Evolutionary conservation across 2,329 filamentous ascomycete species (phyloP).

Genomic region (Hypoxylon sp.): DNA sequence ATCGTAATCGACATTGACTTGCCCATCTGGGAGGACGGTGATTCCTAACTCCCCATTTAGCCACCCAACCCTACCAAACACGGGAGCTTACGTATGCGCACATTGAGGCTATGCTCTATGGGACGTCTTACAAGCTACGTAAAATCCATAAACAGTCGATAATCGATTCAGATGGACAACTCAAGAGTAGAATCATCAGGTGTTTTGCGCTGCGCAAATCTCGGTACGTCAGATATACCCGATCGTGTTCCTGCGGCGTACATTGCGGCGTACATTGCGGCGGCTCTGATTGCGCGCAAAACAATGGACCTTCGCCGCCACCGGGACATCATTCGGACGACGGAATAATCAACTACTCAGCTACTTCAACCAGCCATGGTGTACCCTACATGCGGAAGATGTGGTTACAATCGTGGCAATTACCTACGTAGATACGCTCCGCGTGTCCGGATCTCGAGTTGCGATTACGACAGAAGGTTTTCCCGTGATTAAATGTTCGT

Average conservation of each 20-base stretch:
- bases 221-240: constrained; percentile 5
- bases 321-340: not conserved
- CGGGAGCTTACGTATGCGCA: constrained; percentile 5
- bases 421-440: constrained; percentile 3
- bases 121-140: not conserved
- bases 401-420: constrained; percentile 18
- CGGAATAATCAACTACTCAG: not conserved
- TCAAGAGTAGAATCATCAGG: not conserved
- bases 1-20: constrained; percentile 85
- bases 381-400: constrained; percentile 9
- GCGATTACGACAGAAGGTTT: constrained; percentile 15
- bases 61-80: constrained; percentile 19
- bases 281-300: too few relatives aligned
- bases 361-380: constrained; percentile 4
- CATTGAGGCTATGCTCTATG: constrained; percentile 24
- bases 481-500: constrained; percentile 10
- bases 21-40: constrained; percentile 60
- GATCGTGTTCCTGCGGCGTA: constrained; percentile 8
- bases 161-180: not conserved
- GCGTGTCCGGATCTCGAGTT: constrained; percentile 4
- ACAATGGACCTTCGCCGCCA: not conserved
- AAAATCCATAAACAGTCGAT: not conserved
- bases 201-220: not conserved
- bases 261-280: not conserved
- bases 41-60: constrained; percentile 20